A percentile compares a stretch with the other conserved stretches of the same genome.
These are phyloP conservation scores for Plasmodium vivax DNA, from an alignment of 169 alveolate genomes.

Conservation along the genomic window DNA sequence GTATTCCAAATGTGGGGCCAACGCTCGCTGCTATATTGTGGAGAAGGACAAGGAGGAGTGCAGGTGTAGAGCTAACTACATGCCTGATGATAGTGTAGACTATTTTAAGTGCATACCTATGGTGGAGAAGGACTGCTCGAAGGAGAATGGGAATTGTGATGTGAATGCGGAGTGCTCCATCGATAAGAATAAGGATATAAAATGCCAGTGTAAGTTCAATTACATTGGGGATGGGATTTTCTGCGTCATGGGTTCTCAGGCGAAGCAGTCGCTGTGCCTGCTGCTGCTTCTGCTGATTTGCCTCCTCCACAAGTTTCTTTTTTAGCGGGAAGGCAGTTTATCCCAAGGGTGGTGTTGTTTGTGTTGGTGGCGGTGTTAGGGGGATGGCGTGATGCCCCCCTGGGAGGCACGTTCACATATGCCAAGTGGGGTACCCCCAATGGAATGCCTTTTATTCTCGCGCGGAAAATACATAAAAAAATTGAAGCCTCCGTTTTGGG, in stretches of 20 bases:
- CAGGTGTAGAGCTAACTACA: constrained; percentile 55
- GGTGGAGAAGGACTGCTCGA: constrained; percentile 7
- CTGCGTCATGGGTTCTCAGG: constrained; percentile 35
- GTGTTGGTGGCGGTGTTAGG: not conserved
- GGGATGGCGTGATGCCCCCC: not conserved
- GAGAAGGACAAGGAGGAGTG: constrained; percentile 64
- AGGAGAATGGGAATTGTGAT: constrained; percentile 55
- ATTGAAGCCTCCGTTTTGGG: not conserved
- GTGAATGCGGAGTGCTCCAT: constrained; percentile 58
- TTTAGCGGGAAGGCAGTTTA: not conserved
- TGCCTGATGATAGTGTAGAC: constrained; percentile 21
- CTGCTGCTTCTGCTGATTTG: constrained; percentile 6
- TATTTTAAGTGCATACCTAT: constrained; percentile 58
- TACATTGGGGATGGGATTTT: constrained; percentile 71
- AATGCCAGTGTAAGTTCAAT: constrained; percentile 23
- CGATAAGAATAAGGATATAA: not conserved
- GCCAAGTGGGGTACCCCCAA: not conserved
- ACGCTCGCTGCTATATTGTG: constrained; percentile 67
- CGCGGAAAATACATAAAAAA: not conserved
- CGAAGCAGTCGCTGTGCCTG: constrained; percentile 9
- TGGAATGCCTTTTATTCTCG: not conserved
- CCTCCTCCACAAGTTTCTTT: constrained; percentile 15
- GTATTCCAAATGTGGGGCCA: constrained; percentile 64
- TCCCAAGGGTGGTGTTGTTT: no score
- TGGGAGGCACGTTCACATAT: not conserved